Conservation (phyloP, 225 moss, liverwort and hornwort species). For the Thuidium tamariscinum region DNA sequence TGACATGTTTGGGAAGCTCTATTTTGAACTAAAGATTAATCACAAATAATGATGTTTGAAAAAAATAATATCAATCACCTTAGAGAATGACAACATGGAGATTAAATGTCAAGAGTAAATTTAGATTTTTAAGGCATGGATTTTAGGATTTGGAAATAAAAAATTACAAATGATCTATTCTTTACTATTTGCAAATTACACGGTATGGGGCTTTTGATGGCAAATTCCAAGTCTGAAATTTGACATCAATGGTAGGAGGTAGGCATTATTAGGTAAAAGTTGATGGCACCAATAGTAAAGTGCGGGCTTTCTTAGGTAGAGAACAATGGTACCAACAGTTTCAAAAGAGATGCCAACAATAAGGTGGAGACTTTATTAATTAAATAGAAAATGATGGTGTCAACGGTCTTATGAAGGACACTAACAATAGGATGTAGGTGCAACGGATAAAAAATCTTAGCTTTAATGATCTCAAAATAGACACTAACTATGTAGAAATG, state of each 20-base stretch:
- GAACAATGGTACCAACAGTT: accelerated
- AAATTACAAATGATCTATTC: too few relatives aligned
- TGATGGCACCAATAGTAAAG: accelerated
- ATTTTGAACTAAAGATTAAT: neutral
- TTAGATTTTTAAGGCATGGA: neutral
- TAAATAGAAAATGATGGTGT: too few relatives aligned
- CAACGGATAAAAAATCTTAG: neutral
- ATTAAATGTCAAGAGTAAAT: neutral
- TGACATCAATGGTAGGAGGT: accelerated
- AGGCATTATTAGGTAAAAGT: too few relatives aligned
- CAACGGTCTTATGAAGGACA: accelerated
- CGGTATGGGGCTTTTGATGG: neutral
- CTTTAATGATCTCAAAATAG: neutral
- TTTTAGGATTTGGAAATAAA: too few relatives aligned
- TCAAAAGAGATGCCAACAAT: accelerated
- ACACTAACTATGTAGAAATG: accelerated
- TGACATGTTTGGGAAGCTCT: neutral
- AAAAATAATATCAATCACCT: neutral
- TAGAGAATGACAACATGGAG: too few relatives aligned
- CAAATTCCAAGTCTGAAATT: neutral
- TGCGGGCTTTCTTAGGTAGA: neutral
- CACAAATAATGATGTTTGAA: neutral
- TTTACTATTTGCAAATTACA: too few relatives aligned
- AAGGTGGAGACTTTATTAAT: accelerated
- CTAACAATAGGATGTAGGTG: accelerated